Evolutionary conservation across 495 filamentous ascomycete genomes (phyloP).

Genomic region (Lophiotrema nucula): DNA sequence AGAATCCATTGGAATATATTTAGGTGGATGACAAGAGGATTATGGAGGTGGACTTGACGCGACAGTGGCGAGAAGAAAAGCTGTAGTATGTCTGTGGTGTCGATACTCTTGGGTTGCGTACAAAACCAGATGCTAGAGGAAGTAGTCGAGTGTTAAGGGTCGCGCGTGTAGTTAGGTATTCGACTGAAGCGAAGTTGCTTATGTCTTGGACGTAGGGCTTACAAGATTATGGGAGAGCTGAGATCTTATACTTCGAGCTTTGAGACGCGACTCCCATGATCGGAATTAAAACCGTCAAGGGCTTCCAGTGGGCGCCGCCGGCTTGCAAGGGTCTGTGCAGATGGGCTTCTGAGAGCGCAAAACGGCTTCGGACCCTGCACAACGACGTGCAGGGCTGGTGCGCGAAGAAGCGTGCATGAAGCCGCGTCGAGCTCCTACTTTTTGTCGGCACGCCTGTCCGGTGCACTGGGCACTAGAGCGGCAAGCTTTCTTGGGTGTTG

Average conservation of each 20-base stretch:
- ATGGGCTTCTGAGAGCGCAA: neutral
- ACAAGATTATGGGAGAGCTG: constrained; percentile 26
- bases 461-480: constrained; percentile 10
- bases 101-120: neutral
- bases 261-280: constrained; percentile 6
- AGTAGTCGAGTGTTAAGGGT: neutral
- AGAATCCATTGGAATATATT: constrained; percentile 29
- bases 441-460: constrained; percentile 18
- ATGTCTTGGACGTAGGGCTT: constrained; percentile 21
- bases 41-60: neutral
- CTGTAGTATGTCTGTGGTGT: neutral
- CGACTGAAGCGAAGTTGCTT: constrained; percentile 17
- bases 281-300: constrained; percentile 27
- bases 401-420: constrained; percentile 27
- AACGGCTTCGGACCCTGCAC: constrained; percentile 26
- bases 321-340: constrained; percentile 19
- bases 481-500: constrained; percentile 28
- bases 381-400: constrained; percentile 23
- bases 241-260: constrained; percentile 31
- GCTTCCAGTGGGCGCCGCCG: constrained; percentile 5
- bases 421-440: constrained; percentile 8
- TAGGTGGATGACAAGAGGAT: constrained; percentile 12
- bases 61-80: neutral
- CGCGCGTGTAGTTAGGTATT: too few species aligned
- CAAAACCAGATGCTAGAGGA: constrained; percentile 1